Percentiles rank a stretch among this genome's conserved stretches.
Evolutionary conservation across 805 yeast genomes (phyloP).

Genomic region (Nakazawaea ishiwadae): DNA sequence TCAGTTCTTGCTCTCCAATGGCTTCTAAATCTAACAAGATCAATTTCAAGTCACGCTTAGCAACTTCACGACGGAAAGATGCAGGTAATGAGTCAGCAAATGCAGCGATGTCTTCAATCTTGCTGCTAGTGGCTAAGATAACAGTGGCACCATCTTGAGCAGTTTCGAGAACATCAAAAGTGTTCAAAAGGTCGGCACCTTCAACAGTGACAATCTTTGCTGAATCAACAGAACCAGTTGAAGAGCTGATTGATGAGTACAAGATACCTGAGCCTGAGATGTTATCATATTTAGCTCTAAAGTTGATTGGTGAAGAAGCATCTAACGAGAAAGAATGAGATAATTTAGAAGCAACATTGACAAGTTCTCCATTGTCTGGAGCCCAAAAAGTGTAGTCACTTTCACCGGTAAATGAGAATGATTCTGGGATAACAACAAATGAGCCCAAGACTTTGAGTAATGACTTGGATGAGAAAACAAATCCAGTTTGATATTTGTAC

Average conservation of each 20-base stretch:
- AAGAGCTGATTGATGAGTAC: conserved; percentile 56
- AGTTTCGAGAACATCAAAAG: conserved; percentile 59
- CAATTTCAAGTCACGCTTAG: conserved; percentile 47
- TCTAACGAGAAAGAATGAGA: conserved; percentile 69
- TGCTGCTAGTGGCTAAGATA: conserved; percentile 37
- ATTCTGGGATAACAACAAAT: conserved; percentile 29
- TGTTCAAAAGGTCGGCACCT: conserved; percentile 46
- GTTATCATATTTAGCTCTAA: conserved; percentile 71
- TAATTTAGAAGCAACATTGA: conserved; percentile 55
- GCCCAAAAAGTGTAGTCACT: conserved; percentile 60
- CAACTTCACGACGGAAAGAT: conserved; percentile 46
- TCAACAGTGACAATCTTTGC: conserved; percentile 67
- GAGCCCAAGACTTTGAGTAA: conserved; percentile 43
- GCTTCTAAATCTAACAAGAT: conserved; percentile 57
- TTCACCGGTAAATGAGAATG: conserved; percentile 35
- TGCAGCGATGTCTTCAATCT: conserved; percentile 36
- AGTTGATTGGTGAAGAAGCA: conserved; percentile 43
- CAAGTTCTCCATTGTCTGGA: conserved; percentile 54
- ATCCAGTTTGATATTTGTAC: conserved; percentile 45
- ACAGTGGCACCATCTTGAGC: conserved; percentile 53
- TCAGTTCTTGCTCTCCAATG: conserved; percentile 63
- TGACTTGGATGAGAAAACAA: conserved; percentile 53
- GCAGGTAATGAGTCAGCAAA: conserved; percentile 49
- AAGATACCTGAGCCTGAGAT: conserved; percentile 66
- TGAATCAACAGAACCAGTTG: conserved; percentile 37